Percentiles rank a stretch among this genome's conserved stretches.
Conservation (phyloP, 225 moss, liverwort and hornwort species). For the Antitrichia curtipendula region DNA sequence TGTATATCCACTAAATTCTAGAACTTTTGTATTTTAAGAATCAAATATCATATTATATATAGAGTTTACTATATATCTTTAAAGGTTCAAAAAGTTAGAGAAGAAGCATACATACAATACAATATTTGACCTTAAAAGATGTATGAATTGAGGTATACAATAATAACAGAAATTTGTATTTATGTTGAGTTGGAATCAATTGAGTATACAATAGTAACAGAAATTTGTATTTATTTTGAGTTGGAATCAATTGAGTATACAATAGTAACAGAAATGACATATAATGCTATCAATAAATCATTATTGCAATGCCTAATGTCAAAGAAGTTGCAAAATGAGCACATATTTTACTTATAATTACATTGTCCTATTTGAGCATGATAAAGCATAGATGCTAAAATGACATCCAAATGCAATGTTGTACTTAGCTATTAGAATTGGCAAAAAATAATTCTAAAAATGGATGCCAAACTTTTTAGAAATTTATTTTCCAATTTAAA, state of each 20-base stretch:
- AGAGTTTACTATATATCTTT: too few relatives aligned
- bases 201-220: too few relatives aligned
- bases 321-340: not conserved
- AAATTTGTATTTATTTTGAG: not conserved
- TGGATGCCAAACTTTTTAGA: not conserved
- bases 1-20: too few relatives aligned
- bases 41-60: too few relatives aligned
- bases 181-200: not conserved
- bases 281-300: not conserved
- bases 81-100: too few relatives aligned
- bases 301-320: not conserved
- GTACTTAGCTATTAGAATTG: accelerated
- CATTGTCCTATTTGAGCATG: accelerated
- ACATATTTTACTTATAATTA: not conserved
- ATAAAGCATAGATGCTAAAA: not conserved
- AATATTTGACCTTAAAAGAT: too few relatives aligned
- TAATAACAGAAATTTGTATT: too few relatives aligned
- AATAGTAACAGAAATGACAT: not conserved
- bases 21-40: too few relatives aligned
- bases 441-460: not conserved
- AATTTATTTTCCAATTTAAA: not conserved
- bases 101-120: too few relatives aligned
- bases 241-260: too few relatives aligned
- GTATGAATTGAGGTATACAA: not conserved
- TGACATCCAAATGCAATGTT: accelerated